A percentile compares a stretch with the other conserved stretches of the same genome.
Conservation (phyloP, 2,329 filamentous ascomycete species). For the Apiospora aurea region DNA sequence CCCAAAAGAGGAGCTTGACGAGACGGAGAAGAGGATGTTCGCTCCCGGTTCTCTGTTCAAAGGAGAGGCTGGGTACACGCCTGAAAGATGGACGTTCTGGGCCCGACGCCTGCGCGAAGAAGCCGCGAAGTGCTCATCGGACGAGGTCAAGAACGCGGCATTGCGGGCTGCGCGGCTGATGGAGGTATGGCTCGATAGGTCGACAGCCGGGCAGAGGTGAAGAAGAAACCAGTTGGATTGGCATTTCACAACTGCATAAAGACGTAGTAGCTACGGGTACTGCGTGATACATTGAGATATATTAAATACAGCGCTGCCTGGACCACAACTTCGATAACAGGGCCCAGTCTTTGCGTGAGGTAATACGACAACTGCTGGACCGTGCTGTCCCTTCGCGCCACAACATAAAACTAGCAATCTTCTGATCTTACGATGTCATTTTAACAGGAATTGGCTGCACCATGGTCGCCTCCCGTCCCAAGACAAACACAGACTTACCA, state of each 20-base stretch:
- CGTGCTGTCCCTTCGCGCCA: neutral
- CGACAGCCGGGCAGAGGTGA: neutral
- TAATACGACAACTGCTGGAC: neutral
- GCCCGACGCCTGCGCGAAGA: constrained; percentile 34
- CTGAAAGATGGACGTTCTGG: constrained; percentile 41
- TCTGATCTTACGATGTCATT: constrained; percentile 18
- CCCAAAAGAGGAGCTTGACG: constrained; percentile 24
- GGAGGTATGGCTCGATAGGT: constrained; percentile 35
- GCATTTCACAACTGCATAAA: neutral
- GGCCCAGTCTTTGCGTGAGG: neutral
- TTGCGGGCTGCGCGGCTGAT: constrained; percentile 38
- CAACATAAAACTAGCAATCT: neutral
- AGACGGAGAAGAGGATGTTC: constrained; percentile 32
- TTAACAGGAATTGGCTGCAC: neutral
- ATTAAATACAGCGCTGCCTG: neutral
- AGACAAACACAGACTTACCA: neutral
- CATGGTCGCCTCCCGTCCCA: neutral
- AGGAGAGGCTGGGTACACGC: constrained; percentile 33
- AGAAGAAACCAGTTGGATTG: neutral
- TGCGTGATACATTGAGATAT: neutral
- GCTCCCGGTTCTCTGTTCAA: constrained; percentile 36
- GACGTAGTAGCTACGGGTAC: neutral
- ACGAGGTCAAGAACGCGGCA: constrained; percentile 34
- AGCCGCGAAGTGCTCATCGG: constrained; percentile 30
- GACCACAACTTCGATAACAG: neutral